These are phyloP conservation scores for Xerocomellus amylosporus DNA, from an alignment of 768 basidiomycete species.

Conservation along the genomic window DNA sequence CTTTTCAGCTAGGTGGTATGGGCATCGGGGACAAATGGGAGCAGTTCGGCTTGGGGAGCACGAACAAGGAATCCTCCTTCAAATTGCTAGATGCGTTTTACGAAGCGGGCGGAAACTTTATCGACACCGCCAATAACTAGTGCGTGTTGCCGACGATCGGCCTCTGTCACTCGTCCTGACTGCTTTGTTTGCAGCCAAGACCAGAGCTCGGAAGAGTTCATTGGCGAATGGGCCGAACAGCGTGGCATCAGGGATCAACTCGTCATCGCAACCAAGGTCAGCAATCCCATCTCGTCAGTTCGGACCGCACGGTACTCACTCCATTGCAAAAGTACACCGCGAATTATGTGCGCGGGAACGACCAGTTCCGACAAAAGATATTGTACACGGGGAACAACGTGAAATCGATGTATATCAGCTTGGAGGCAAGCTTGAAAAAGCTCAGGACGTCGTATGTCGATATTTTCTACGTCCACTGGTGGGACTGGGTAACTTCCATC, in stretches of 20 bases:
- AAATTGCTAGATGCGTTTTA: conserved; percentile 44
- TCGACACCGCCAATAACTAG: conserved; percentile 49
- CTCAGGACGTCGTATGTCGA: conserved; percentile 57
- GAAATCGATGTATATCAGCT: conserved; percentile 33
- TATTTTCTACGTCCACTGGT: conserved; percentile 32
- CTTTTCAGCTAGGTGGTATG: conserved; percentile 43
- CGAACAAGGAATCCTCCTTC: conserved; percentile 43
- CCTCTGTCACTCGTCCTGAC: neutral
- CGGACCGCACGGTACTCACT: conserved; percentile 7
- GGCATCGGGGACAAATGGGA: conserved; percentile 43
- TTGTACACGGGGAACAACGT: conserved; percentile 38
- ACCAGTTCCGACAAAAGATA: conserved; percentile 17
- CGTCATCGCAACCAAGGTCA: conserved; percentile 43
- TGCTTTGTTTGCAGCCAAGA: conserved; percentile 39
- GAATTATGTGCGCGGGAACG: conserved; percentile 15
- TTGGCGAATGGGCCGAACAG: conserved; percentile 50
- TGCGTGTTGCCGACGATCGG: conserved; percentile 9
- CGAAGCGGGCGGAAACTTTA: conserved; percentile 48
- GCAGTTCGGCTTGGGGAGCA: conserved; percentile 32
- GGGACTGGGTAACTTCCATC: conserved; percentile 38
- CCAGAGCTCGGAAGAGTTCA: conserved; percentile 50
- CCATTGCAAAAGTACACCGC: conserved; percentile 13
- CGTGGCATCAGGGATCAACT: conserved; percentile 45
- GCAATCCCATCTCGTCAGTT: neutral
- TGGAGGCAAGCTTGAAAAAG: conserved; percentile 41